These are phyloP conservation scores for Hemisphaericaspora lyxosophila DNA, from an alignment of 1,139 yeast species.

Conservation along the genomic window DNA sequence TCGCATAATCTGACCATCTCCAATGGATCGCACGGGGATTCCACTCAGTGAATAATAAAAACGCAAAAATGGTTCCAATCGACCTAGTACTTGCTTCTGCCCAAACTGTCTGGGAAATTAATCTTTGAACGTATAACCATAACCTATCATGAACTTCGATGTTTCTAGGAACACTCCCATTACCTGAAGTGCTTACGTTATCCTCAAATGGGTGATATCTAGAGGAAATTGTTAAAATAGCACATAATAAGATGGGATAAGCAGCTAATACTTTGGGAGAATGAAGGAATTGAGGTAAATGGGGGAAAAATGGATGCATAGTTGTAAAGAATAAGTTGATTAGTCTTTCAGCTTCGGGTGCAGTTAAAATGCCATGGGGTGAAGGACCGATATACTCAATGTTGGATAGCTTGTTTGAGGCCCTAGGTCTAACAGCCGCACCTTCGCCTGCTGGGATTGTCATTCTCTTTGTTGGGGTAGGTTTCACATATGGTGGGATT, in stretches of 20 bases:
- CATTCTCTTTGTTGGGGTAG: constrained; percentile 16
- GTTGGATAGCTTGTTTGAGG: constrained; percentile 51
- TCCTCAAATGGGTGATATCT: constrained; percentile 64
- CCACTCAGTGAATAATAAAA: constrained; percentile 90
- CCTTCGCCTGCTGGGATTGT: constrained; percentile 40
- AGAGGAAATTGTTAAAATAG: constrained; percentile 76
- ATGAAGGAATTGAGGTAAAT: constrained; percentile 73
- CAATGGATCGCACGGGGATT: constrained; percentile 92
- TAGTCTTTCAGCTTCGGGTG: constrained; percentile 62
- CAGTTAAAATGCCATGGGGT: constrained; percentile 59
- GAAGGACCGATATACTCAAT: constrained; percentile 62
- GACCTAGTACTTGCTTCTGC: constrained; percentile 90
- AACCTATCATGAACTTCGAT: constrained; percentile 71
- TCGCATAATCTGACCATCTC: constrained; percentile 86
- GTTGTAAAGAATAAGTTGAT: constrained; percentile 69
- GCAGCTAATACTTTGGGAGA: constrained; percentile 65
- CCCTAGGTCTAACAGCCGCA: constrained; percentile 50
- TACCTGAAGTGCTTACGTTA: constrained; percentile 26
- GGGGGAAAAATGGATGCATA: constrained; percentile 89
- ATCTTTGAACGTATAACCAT: constrained; percentile 80
- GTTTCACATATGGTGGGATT: constrained; percentile 18
- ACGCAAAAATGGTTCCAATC: constrained; percentile 82
- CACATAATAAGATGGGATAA: constrained; percentile 77
- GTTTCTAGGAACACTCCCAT: constrained; percentile 42
- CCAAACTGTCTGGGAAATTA: constrained; percentile 89